phyloP scores from a whole-genome alignment of 768 basidiomycete species.

The Cystofilobasidium ferigula region DNA sequence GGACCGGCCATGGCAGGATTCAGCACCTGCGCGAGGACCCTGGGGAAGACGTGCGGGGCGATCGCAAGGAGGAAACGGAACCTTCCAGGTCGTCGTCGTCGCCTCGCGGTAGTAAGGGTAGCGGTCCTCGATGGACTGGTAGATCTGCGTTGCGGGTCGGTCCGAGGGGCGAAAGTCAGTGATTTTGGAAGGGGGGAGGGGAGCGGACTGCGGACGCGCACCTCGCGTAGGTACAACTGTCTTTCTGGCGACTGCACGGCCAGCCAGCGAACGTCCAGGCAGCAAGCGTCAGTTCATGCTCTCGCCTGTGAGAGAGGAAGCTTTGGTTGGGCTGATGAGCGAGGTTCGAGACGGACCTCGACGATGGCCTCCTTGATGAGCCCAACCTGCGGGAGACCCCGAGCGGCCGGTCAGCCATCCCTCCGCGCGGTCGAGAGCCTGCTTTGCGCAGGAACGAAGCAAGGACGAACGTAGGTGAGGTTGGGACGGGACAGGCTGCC shows the following conservation, averaged over 20 bases:
- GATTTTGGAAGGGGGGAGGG: neutral
- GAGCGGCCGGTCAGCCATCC: too few species aligned
- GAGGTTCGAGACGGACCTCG: neutral
- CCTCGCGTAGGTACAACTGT: neutral
- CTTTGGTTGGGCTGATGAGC: neutral
- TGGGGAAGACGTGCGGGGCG: neutral
- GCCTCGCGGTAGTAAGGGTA: neutral
- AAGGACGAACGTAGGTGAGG: slow-evolving; percentile 1
- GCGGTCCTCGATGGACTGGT: neutral
- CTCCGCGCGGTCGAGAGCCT: too few species aligned
- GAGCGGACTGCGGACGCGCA: neutral
- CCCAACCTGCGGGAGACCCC: neutral
- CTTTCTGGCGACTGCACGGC: neutral
- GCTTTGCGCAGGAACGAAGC: too few species aligned
- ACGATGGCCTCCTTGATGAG: neutral
- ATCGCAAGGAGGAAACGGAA: neutral
- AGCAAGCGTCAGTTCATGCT: neutral
- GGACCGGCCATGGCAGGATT: neutral
- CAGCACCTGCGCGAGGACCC: neutral
- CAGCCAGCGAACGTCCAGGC: neutral
- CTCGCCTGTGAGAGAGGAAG: neutral
- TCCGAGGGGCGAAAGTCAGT: neutral
- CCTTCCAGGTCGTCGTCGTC: neutral
- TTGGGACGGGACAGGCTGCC: neutral
- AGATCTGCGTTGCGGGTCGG: neutral